Evolutionary conservation across 2,329 filamentous ascomycete genomes (phyloP).

Genomic region (Fusarium nanum): DNA sequence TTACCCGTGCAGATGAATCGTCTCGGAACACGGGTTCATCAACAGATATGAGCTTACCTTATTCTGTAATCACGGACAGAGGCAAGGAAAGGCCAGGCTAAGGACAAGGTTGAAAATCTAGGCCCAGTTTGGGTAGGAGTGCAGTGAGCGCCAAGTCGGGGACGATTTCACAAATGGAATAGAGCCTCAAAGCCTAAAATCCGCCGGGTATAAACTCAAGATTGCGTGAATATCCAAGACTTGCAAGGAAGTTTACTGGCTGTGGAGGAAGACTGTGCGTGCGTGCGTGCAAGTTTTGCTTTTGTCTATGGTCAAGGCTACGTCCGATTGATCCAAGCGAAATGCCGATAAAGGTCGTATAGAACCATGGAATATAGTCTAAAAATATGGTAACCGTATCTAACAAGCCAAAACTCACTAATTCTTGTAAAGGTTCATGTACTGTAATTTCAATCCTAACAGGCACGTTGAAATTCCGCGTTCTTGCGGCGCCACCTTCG

Average conservation of each 20-base stretch:
- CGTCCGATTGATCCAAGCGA: not conserved
- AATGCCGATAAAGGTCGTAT: not conserved
- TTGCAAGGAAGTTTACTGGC: constrained; percentile 15
- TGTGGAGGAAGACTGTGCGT: constrained; percentile 8
- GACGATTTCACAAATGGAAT: constrained; percentile 39
- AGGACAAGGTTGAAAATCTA: constrained; percentile 37
- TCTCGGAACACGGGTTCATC: constrained; percentile 1
- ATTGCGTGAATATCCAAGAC: constrained; percentile 35
- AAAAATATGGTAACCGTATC: not conserved
- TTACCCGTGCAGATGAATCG: constrained; percentile 14
- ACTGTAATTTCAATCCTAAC: not conserved
- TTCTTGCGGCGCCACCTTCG: not conserved
- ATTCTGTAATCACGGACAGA: constrained; percentile 23
- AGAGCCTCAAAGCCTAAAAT: constrained; percentile 32
- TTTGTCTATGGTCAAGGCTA: constrained; percentile 2
- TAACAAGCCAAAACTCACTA: not conserved
- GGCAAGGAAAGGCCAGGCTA: not conserved
- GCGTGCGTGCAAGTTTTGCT: constrained; percentile 18
- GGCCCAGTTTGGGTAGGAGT: constrained; percentile 29
- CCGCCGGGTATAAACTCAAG: constrained; percentile 26
- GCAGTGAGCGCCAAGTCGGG: constrained; percentile 40
- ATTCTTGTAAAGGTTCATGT: not conserved
- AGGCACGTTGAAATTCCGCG: not conserved
- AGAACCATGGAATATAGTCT: not conserved
- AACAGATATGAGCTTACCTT: constrained; percentile 1